phyloP scores from a whole-genome alignment of 75 land plant genomes.

The Selaginella moellendorffii region DNA sequence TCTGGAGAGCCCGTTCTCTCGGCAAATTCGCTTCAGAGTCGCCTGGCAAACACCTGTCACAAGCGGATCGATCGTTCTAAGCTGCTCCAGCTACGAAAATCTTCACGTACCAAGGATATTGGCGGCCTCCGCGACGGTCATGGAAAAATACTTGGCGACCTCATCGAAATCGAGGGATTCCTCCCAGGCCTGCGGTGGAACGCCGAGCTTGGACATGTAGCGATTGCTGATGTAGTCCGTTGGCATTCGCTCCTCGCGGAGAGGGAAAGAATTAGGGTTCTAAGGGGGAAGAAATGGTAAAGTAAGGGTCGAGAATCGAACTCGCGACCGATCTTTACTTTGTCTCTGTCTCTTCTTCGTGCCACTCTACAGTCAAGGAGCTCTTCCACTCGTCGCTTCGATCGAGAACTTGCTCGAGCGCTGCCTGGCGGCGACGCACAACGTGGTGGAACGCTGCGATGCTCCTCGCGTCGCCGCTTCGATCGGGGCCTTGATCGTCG shows the following conservation, averaged over 20 bases:
- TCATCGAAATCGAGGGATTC: slow-evolving; percentile 39
- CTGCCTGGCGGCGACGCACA: not conserved
- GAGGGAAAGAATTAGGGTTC: too few species aligned
- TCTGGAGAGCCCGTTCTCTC: slow-evolving; percentile 46
- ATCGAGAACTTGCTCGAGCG: not conserved
- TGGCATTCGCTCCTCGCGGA: too few species aligned
- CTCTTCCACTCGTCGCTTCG: not conserved
- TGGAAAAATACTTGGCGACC: slow-evolving; percentile 34
- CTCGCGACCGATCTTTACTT: too few species aligned
- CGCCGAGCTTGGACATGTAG: slow-evolving; percentile 19
- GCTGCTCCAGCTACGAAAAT: too few species aligned
- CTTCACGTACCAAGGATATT: slow-evolving; percentile 24
- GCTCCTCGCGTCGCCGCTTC: too few species aligned
- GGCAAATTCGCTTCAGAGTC: slow-evolving; percentile 47
- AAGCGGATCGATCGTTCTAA: too few species aligned
- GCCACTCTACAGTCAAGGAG: not conserved
- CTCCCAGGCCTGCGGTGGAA: slow-evolving; percentile 19
- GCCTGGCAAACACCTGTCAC: slow-evolving; percentile 40
- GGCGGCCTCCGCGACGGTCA: slow-evolving; percentile 44
- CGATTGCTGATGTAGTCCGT: slow-evolving; percentile 14
- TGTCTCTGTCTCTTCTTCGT: too few species aligned
- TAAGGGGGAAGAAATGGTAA: too few species aligned
- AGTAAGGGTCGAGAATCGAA: too few species aligned
- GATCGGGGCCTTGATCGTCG: too few species aligned
- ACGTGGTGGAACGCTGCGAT: not conserved